Evolutionary conservation across 495 filamentous ascomycete genomes (phyloP).

Genomic region (Delitschia confertaspora): DNA sequence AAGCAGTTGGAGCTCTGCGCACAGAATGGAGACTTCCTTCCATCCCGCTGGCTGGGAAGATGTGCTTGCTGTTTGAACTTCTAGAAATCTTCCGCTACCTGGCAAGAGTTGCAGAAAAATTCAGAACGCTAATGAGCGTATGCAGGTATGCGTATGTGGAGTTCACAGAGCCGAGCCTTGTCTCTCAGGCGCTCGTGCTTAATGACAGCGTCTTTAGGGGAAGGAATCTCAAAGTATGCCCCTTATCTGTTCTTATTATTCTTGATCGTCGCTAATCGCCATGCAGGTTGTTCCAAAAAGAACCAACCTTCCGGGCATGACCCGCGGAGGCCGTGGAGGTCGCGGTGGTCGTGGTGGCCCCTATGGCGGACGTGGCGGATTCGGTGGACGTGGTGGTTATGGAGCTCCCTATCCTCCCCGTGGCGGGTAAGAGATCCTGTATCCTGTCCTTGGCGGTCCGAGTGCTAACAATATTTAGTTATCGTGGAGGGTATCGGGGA

Average conservation of each 20-base stretch:
- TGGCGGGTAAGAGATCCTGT: constrained; percentile 13
- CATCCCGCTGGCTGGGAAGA: too few relatives aligned
- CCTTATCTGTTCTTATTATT: not conserved
- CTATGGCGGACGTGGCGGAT: constrained; percentile 32
- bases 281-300: constrained; percentile 84
- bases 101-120: constrained; percentile 43
- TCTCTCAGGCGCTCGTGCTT: constrained; percentile 85
- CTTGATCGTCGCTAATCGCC: constrained; percentile 10
- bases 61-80: constrained; percentile 1
- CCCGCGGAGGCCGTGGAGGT: constrained; percentile 56
- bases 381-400: constrained; percentile 49
- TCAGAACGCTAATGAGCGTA: constrained; percentile 43
- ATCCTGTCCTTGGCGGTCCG: not conserved
- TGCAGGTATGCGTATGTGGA: constrained; percentile 96
- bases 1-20: too few relatives aligned
- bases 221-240: constrained; percentile 77
- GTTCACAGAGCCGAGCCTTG: constrained; percentile 88
- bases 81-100: constrained; percentile 37
- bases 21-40: too few relatives aligned
- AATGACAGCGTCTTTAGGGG: constrained; percentile 97
- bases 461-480: constrained; percentile 2
- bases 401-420: constrained; percentile 49
- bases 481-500: constrained; percentile 57
- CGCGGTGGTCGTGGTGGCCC: constrained; percentile 62
- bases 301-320: constrained; percentile 94